Percentiles rank a stretch among this genome's conserved stretches.
Evolutionary conservation across 139 green algal species (phyloP).

Genomic region (Microglena sp.): DNA sequence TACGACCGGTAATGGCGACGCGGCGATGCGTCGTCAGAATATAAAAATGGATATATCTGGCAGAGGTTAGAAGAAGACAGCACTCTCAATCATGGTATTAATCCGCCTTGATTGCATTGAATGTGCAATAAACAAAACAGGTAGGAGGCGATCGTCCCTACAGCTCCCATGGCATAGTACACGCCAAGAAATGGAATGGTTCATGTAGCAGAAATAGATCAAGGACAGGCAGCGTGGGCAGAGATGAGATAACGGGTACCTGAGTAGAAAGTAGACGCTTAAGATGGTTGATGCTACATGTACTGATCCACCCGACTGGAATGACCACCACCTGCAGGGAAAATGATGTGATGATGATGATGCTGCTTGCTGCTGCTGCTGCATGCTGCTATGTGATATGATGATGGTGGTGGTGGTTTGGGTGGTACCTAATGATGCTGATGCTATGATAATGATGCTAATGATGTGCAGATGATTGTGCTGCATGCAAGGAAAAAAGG

Average conservation of each 20-base stretch:
- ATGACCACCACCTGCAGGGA: slow-evolving; percentile 70
- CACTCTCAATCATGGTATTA: too few species aligned
- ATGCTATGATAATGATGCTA: too few species aligned
- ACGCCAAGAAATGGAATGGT: slow-evolving; percentile 62
- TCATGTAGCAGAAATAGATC: slow-evolving; percentile 82
- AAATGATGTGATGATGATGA: background rate
- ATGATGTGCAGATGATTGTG: too few species aligned
- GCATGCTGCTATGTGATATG: too few species aligned
- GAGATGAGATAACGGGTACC: slow-evolving; percentile 46
- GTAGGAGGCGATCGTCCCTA: slow-evolving; percentile 60
- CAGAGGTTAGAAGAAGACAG: too few species aligned
- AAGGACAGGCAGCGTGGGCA: slow-evolving; percentile 60
- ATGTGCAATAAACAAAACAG: slow-evolving; percentile 7
- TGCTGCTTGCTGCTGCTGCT: too few species aligned
- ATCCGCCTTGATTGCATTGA: slow-evolving; percentile 11
- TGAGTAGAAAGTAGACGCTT: slow-evolving; percentile 62
- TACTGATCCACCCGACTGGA: slow-evolving; percentile 66
- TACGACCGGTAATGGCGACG: too few species aligned
- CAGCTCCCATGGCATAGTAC: slow-evolving; percentile 71
- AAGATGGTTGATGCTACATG: slow-evolving; percentile 53
- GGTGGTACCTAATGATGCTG: too few species aligned
- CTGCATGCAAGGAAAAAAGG: too few species aligned
- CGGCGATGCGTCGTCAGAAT: too few species aligned
- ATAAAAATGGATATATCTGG: too few species aligned
- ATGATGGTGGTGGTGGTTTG: too few species aligned